Percentiles rank a stretch among this genome's conserved stretches.
These are phyloP conservation scores for Suhomyces choctaworum DNA, from an alignment of 1,139 yeast species.

Conservation along the genomic window DNA sequence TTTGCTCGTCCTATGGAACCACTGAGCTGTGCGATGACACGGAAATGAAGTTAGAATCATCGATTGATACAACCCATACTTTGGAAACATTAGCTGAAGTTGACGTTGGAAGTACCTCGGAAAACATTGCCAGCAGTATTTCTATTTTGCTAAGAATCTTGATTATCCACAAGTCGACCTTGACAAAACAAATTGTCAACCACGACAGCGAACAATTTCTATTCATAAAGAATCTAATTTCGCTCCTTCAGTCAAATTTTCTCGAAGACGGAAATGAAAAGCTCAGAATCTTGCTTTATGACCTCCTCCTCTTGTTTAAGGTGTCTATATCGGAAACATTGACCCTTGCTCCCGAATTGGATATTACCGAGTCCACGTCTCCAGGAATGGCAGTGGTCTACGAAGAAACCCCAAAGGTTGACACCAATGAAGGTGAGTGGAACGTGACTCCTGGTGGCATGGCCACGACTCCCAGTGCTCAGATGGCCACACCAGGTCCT, in stretches of 20 bases:
- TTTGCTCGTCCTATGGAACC: background rate
- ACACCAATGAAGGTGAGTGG: conserved; percentile 6
- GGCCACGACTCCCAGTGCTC: conserved; percentile 2
- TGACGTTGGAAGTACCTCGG: background rate
- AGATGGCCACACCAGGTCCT: conserved; percentile 5
- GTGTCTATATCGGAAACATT: conserved; percentile 29
- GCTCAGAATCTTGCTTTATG: conserved; percentile 61
- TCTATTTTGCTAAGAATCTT: conserved; percentile 56
- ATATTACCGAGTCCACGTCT: conserved; percentile 15
- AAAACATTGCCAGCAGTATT: conserved; percentile 19
- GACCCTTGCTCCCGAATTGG: conserved; percentile 17
- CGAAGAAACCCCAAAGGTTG: conserved; percentile 10
- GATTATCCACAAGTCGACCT: conserved; percentile 54
- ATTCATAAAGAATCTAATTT: conserved; percentile 47
- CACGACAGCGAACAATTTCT: conserved; percentile 36
- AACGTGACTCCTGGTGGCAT: conserved; percentile 5
- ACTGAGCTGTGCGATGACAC: background rate
- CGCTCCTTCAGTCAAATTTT: conserved; percentile 44
- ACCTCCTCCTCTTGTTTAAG: conserved; percentile 59
- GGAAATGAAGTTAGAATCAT: background rate
- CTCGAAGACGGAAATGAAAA: conserved; percentile 45
- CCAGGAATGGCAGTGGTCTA: conserved; percentile 11
- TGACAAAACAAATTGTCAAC: conserved; percentile 33
- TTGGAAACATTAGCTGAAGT: background rate
- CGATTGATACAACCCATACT: background rate